Conservation (phyloP, 768 basidiomycete genomes). For the Boletus vinaceobasis region DNA sequence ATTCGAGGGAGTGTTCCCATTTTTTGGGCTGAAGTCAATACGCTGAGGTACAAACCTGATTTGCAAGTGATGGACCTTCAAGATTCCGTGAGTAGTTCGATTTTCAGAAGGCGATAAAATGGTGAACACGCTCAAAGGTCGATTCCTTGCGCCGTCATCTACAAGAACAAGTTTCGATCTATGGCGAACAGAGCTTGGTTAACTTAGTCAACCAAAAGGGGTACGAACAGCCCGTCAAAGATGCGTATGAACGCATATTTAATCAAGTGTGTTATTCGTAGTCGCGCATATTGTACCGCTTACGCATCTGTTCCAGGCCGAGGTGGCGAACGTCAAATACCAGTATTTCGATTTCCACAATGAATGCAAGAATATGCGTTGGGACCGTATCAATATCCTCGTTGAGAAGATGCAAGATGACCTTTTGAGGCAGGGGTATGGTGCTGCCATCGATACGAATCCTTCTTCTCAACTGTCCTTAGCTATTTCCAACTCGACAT, state of each 20-base stretch:
- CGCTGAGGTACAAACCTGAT: slow-evolving; percentile 93
- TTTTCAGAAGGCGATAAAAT: background rate
- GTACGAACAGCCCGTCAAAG: slow-evolving; percentile 90
- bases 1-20: slow-evolving; percentile 91
- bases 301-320: slow-evolving; percentile 39
- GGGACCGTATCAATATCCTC: slow-evolving; percentile 85
- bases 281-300: background rate
- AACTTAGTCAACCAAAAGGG: slow-evolving; percentile 95
- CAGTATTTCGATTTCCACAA: slow-evolving; percentile 97
- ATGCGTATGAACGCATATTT: slow-evolving; percentile 83
- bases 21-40: slow-evolving; percentile 97
- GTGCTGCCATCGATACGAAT: background rate
- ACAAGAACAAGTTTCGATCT: slow-evolving; percentile 63
- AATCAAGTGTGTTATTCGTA: slow-evolving; percentile 44
- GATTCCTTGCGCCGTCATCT: slow-evolving; percentile 73
- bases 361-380: slow-evolving; percentile 92
- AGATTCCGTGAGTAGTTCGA: slow-evolving; percentile 62
- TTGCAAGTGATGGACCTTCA: slow-evolving; percentile 92
- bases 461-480: slow-evolving; percentile 4
- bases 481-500: slow-evolving; percentile 79
- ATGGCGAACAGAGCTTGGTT: slow-evolving; percentile 77
- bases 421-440: slow-evolving; percentile 63
- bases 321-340: slow-evolving; percentile 72
- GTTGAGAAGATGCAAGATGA: slow-evolving; percentile 74
- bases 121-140: slow-evolving; percentile 41